These are phyloP conservation scores for Aspergillus sp. DNA, from an alignment of 2,329 filamentous ascomycete genomes.

Conservation along the genomic window DNA sequence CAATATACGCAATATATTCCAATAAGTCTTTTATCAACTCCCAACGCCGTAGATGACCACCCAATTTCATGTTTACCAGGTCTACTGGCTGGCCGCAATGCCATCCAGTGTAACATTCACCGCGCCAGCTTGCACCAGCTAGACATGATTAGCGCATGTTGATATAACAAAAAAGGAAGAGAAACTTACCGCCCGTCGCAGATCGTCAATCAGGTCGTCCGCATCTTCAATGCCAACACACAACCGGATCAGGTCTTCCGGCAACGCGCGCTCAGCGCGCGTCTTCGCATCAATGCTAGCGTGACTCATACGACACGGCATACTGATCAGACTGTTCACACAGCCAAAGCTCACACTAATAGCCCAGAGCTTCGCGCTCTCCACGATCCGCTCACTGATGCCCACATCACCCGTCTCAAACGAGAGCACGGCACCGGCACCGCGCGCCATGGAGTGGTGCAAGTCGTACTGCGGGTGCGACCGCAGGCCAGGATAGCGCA, in stretches of 20 bases:
- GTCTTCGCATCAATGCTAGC: constrained; percentile 97
- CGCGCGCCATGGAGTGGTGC: constrained; percentile 92
- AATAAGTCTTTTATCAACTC: background rate
- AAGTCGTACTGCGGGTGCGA: constrained; percentile 96
- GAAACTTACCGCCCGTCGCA: constrained; percentile 78
- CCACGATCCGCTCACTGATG: constrained; percentile 88
- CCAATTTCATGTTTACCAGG: background rate
- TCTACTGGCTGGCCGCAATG: constrained; percentile 59
- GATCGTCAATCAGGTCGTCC: constrained; percentile 87
- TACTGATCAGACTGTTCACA: constrained; percentile 97
- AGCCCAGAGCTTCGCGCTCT: constrained; percentile 85
- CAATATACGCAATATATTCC: background rate
- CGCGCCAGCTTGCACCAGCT: constrained; percentile 92
- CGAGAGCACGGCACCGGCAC: constrained; percentile 87
- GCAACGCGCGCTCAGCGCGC: constrained; percentile 81
- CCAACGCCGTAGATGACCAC: background rate
- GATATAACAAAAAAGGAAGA: background rate
- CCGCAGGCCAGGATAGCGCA: constrained; percentile 89
- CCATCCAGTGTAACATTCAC: constrained; percentile 82
- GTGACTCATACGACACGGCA: constrained; percentile 99
- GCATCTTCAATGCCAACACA: constrained; percentile 96
- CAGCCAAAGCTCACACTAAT: constrained; percentile 98
- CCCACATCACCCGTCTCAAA: constrained; percentile 90
- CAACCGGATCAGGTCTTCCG: constrained; percentile 91
- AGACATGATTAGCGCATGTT: constrained; percentile 12